Evolutionary conservation across 1,139 yeast genomes (phyloP).

Genomic region (Kazachstania sp.): DNA sequence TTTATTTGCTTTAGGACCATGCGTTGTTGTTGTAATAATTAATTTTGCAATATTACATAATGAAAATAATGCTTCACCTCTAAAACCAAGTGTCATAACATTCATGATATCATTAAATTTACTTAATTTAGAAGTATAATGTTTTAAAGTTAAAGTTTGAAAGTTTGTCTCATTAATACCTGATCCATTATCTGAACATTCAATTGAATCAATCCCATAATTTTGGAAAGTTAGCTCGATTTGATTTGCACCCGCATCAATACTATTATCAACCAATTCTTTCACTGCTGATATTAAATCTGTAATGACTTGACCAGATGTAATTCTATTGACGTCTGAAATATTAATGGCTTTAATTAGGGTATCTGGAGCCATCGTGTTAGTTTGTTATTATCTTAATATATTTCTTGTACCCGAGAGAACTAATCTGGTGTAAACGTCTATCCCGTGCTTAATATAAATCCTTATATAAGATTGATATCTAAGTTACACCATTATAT

Average conservation of each 20-base stretch:
- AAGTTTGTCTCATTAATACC: constrained; percentile 62
- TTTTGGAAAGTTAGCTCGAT: constrained; percentile 60
- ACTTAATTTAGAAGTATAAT: constrained; percentile 70
- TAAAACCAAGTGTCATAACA: constrained; percentile 59
- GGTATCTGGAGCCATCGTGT: constrained; percentile 2
- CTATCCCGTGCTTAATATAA: no score
- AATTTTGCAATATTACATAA: constrained; percentile 53
- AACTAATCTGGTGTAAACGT: no score
- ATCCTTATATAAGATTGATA: no score
- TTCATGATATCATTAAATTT: constrained; percentile 47
- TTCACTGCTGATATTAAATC: constrained; percentile 71
- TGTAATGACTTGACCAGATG: constrained; percentile 88
- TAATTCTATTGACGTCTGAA: constrained; percentile 52
- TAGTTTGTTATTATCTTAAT: neutral
- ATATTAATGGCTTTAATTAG: constrained; percentile 15
- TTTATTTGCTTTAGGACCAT: constrained; percentile 50
- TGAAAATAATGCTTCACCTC: constrained; percentile 82
- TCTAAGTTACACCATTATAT: no score
- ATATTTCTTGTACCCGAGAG: no score
- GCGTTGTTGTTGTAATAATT: constrained; percentile 48
- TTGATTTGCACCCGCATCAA: constrained; percentile 66
- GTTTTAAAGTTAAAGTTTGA: constrained; percentile 54
- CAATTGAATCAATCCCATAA: constrained; percentile 68
- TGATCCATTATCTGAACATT: constrained; percentile 66
- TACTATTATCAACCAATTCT: constrained; percentile 77